A percentile compares a stretch with the other conserved stretches of the same genome.
phyloP scores from a whole-genome alignment of 768 basidiomycete species.

The Amylocystis lapponica region DNA sequence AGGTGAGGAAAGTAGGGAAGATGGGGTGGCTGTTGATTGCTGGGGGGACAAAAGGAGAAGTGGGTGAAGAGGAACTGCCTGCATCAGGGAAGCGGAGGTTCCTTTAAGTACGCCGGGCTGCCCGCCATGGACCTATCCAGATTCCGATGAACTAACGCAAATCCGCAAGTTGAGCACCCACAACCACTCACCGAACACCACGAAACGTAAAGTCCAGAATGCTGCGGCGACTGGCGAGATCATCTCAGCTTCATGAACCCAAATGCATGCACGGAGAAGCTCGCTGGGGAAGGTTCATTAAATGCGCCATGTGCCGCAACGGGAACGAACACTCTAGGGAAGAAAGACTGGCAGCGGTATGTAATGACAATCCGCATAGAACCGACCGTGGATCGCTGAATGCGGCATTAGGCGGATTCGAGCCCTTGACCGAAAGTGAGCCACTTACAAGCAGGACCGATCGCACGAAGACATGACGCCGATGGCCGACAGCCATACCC shows the following conservation, averaged over 20 bases:
- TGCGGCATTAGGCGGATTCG: background rate
- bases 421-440: too few species aligned
- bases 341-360: background rate
- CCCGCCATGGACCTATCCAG: conserved; percentile 5
- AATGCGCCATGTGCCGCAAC: background rate
- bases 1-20: conserved; percentile 6
- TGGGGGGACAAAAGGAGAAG: conserved; percentile 4
- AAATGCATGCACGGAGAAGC: background rate
- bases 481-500: too few species aligned
- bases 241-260: background rate
- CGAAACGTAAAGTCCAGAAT: background rate
- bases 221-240: background rate
- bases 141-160: background rate
- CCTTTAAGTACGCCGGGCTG: conserved; percentile 10
- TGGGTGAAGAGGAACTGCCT: background rate
- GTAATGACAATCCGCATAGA: background rate
- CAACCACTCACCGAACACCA: background rate
- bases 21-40: conserved; percentile 2
- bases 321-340: background rate
- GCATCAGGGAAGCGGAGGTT: background rate
- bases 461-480: too few species aligned
- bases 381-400: background rate
- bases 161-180: too few species aligned
- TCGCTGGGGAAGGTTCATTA: background rate
- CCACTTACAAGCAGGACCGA: too few species aligned